Evolutionary conservation across 371 early-diverging fungal genomes (phyloP), one percentile per base, ranked within the genome.

Genomic region (Syncephalis plumigaleata): DNA sequence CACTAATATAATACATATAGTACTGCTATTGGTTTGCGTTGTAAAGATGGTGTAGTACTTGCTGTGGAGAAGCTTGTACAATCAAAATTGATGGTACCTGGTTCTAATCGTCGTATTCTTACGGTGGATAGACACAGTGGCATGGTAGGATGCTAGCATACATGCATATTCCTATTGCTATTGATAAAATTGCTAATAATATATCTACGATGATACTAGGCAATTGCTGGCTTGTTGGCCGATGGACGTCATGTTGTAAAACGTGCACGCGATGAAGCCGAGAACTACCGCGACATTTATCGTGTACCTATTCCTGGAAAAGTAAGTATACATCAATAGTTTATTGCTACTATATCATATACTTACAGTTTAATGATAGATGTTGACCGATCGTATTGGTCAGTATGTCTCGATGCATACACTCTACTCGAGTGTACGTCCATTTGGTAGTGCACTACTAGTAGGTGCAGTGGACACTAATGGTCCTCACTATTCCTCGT

Each of bases 381-480:
- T 81, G 36, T 81, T 97, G 59, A 91, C 95, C 21, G 87, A 91
- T 53, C 82, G 95, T 50, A 68, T 93, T 47, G 92, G 87, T 9
- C 79, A 82, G 65, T 95, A 90, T 53, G 79, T 91, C 37, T 89
- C 87, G 47, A 93, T 93, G 2, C 90, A 91, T 67, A 97, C 98
- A 31, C 70, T 94, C 44, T 97, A 95, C 58, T 91, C 94, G 20
- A 77, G 85, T 55, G 94, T 91, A n/a, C 81, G 98, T 47, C 98
- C 96, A n/a, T 95, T 94, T 61, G 98, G 96, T 43, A 64, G 80
- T 51, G 69, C 79, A 58, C 77, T 87, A 7, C 80, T 97, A 38
- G 50, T 97, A 47, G 96, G 75, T 13, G 64, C 77, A 11, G 68
- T 82, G 58, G 86, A 86, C 56, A 64, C 63, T 15, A 68, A 76